Percentiles rank a stretch among this genome's conserved stretches.
These are phyloP conservation scores for Podospora pseudoanserina DNA, from an alignment of 495 filamentous ascomycete species.

Conservation along the genomic window DNA sequence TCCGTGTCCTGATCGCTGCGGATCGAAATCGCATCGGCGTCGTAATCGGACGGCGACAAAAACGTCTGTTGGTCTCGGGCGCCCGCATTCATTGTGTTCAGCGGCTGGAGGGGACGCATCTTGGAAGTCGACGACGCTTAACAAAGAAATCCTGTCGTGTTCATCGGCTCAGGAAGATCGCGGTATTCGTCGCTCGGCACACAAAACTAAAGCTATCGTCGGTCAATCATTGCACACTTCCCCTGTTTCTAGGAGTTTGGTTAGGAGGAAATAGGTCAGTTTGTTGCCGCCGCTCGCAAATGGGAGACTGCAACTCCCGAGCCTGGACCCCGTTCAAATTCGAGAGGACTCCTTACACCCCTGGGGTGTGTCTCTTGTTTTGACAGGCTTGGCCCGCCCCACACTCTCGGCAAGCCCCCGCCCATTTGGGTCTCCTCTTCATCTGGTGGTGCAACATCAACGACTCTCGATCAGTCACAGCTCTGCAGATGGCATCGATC, in stretches of 20 bases:
- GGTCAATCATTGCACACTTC: slow-evolving; percentile 12
- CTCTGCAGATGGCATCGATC: not conserved
- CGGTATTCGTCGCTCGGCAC: not conserved
- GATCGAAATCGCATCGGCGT: slow-evolving; percentile 64
- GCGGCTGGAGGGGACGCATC: slow-evolving; percentile 25
- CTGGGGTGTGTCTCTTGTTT: not conserved
- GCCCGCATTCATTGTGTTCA: slow-evolving; percentile 25
- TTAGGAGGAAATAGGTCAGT: not conserved
- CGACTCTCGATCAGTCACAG: not conserved
- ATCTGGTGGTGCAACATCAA: not conserved
- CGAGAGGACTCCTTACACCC: not conserved
- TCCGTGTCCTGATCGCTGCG: slow-evolving; percentile 73
- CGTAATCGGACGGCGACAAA: slow-evolving; percentile 61
- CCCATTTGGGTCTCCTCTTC: no score
- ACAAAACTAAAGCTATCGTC: not conserved
- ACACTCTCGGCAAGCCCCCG: not conserved
- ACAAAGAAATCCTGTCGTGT: not conserved
- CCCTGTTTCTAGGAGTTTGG: not conserved
- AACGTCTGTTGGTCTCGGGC: slow-evolving; percentile 38
- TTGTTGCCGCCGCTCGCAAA: not conserved
- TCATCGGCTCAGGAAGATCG: not conserved
- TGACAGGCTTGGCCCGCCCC: not conserved
- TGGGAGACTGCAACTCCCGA: not conserved
- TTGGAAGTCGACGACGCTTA: not conserved
- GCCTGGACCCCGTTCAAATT: not conserved